Conservation (phyloP, 2,329 filamentous ascomycete genomes). For the Aspergillus amoenus region DNA sequence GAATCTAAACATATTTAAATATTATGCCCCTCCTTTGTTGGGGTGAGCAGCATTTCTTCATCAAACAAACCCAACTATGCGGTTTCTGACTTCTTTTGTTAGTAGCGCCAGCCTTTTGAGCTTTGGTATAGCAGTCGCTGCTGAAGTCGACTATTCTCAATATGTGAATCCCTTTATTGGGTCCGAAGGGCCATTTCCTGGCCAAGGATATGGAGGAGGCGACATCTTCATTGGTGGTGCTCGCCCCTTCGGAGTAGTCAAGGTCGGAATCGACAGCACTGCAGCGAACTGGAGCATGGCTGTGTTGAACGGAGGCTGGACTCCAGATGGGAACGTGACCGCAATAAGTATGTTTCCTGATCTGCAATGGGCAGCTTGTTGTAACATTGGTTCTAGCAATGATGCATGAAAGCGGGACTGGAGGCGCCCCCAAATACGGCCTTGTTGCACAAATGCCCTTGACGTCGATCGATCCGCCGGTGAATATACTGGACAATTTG, state of each 20-base stretch:
- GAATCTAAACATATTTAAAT: not conserved
- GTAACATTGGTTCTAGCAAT: conserved; percentile 20
- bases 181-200: conserved; percentile 46
- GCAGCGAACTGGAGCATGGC: conserved; percentile 37
- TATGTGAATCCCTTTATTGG: conserved; percentile 51
- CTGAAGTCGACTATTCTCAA: conserved; percentile 28
- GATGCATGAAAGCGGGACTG: conserved; percentile 53
- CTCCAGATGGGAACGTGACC: conserved; percentile 50
- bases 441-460: conserved; percentile 37
- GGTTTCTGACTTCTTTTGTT: not conserved
- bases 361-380: not conserved
- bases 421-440: conserved; percentile 44
- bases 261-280: conserved; percentile 43
- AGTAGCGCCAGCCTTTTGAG: not conserved
- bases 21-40: not conserved
- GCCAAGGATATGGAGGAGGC: conserved; percentile 40
- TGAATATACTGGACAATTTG: conserved; percentile 45
- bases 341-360: conserved; percentile 41
- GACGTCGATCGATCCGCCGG: conserved; percentile 34
- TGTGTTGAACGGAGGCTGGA: conserved; percentile 44
- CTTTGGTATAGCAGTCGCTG: not conserved
- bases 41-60: not conserved
- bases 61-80: not conserved
- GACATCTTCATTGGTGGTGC: conserved; percentile 48
- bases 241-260: conserved; percentile 45